Percentiles rank a stretch among this genome's conserved stretches.
phyloP scores from a whole-genome alignment of 1,284 basidiomycete genomes.

The Leccinum angustisporum region DNA sequence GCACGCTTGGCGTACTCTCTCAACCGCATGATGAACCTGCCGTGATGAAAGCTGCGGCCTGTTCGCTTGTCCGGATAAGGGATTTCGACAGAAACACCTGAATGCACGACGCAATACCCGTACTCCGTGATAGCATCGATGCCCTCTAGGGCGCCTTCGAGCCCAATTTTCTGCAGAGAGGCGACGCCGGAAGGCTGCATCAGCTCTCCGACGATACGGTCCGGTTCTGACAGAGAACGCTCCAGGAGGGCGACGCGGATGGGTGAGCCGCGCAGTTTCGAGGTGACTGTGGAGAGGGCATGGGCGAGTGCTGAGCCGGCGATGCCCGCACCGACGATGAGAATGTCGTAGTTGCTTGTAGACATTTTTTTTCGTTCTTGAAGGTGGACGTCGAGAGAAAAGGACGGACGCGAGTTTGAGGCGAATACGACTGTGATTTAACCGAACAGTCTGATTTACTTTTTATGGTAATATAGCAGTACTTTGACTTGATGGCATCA shows the following conservation, averaged over 20 bases:
- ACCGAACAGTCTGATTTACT: neutral
- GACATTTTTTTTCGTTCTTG: constrained; percentile 18
- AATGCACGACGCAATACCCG: constrained; percentile 87
- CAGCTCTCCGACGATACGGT: constrained; percentile 97
- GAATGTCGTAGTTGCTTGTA: constrained; percentile 58
- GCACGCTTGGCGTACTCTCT: constrained; percentile 65
- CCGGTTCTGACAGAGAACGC: constrained; percentile 88
- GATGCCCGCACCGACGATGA: constrained; percentile 90
- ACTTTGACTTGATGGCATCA: constrained; percentile 15
- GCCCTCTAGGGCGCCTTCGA: constrained; percentile 74
- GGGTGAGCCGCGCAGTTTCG: constrained; percentile 47
- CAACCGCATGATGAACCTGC: constrained; percentile 85
- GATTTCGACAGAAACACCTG: constrained; percentile 72
- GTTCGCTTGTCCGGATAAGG: constrained; percentile 79
- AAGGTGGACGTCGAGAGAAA: constrained; percentile 1
- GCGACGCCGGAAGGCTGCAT: constrained; percentile 92
- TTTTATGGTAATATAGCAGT: neutral
- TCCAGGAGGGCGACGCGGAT: constrained; percentile 84
- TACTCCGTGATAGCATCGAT: constrained; percentile 87
- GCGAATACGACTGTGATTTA: neutral
- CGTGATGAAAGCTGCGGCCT: constrained; percentile 92
- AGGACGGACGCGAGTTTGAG: neutral
- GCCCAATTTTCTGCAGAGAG: constrained; percentile 76
- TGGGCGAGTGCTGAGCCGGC: constrained; percentile 80
- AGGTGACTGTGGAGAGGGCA: constrained; percentile 55